Evolutionary conservation across 2,329 filamentous ascomycete species (phyloP).

Genomic region (Dactylellina sp.): DNA sequence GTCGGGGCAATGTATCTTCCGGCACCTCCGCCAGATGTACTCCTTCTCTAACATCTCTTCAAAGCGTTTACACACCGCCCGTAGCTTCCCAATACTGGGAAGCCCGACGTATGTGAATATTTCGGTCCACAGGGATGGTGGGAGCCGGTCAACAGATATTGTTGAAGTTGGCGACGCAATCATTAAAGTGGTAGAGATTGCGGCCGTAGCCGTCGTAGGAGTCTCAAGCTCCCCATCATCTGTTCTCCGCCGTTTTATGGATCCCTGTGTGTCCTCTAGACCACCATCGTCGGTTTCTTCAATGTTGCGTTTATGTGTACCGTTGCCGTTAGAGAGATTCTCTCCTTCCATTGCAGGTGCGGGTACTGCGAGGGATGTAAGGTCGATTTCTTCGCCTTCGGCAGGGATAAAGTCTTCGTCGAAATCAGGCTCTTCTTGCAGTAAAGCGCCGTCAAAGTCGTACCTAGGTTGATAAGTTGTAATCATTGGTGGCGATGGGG

Average conservation of each 20-base stretch:
- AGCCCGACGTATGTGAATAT: slow-evolving; percentile 53
- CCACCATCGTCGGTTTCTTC: slow-evolving; percentile 36
- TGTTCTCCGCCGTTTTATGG: slow-evolving; percentile 26
- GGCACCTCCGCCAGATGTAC: slow-evolving; percentile 58
- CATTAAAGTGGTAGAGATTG: too few relatives aligned
- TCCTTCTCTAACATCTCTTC: slow-evolving; percentile 56
- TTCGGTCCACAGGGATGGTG: slow-evolving; percentile 43
- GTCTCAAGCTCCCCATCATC: slow-evolving; percentile 31
- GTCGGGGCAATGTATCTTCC: slow-evolving; percentile 67
- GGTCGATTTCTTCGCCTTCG: slow-evolving; percentile 50
- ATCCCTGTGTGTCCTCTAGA: slow-evolving; percentile 21
- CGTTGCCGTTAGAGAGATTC: background rate
- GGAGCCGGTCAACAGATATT: slow-evolving; percentile 17
- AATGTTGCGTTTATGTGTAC: slow-evolving; percentile 21
- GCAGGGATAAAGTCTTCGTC: slow-evolving; percentile 54
- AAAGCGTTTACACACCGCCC: slow-evolving; percentile 56
- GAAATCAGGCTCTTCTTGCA: slow-evolving; percentile 55
- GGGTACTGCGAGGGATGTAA: slow-evolving; percentile 45
- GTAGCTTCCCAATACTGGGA: slow-evolving; percentile 40
- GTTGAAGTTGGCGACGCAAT: background rate
- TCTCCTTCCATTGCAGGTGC: slow-evolving; percentile 37
- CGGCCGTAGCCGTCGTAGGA: background rate
- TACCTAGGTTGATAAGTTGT: slow-evolving; percentile 8
- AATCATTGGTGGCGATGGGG: slow-evolving; percentile 15
- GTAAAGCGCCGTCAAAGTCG: slow-evolving; percentile 46